Base-by-base conservation (phyloP, 495 filamentous ascomycete species). In the Saxophila tyrrhenica region DNA sequence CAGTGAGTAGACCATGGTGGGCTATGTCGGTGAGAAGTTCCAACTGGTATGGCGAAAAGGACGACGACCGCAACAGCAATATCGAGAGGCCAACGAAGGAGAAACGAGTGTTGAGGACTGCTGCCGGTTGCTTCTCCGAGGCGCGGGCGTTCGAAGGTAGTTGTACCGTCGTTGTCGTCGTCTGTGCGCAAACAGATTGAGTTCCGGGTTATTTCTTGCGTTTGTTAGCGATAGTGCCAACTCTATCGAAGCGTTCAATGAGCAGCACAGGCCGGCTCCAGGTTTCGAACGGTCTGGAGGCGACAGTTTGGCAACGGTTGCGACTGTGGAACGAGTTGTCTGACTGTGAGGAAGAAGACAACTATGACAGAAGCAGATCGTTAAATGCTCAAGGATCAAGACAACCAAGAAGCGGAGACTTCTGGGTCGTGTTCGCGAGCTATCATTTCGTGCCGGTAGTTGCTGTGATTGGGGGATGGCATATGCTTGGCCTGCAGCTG, bases 1-100 rank as follows among this genome's bases (percentile, higher is more conserved):
- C 43, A 78, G 56, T 5, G 68, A 66, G 60, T 76, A 77, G 22
- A 77, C 76, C 76, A 78, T 78, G 29, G 13, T 35, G 29, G 29
- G 5, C 29, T 35, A 7, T 13, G 7, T 35, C 13, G 29, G 13
- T 35, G 7, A n/a, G n/a, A n/a, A n/a, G 29, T 35, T 35, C 29
- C 29, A 35, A 35, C 29, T n/a, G n/a, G n/a, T n/a, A n/a, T n/a
- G n/a, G n/a, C n/a, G n/a, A n/a, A n/a, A n/a, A n/a, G n/a, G n/a
- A n/a, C n/a, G n/a, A n/a, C n/a, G n/a, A n/a, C n/a, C n/a, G n/a
- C n/a, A n/a, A n/a, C n/a, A n/a, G n/a, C n/a, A n/a, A n/a, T n/a
- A n/a, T n/a, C n/a, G n/a, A n/a, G n/a, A n/a, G n/a, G n/a, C n/a
- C 7, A 35, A 35, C 29, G 29, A 35, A 35, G 13, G 7, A 35